phyloP scores from a whole-genome alignment of 1,284 basidiomycete species.

The Neotropicomus parvogracilis region DNA sequence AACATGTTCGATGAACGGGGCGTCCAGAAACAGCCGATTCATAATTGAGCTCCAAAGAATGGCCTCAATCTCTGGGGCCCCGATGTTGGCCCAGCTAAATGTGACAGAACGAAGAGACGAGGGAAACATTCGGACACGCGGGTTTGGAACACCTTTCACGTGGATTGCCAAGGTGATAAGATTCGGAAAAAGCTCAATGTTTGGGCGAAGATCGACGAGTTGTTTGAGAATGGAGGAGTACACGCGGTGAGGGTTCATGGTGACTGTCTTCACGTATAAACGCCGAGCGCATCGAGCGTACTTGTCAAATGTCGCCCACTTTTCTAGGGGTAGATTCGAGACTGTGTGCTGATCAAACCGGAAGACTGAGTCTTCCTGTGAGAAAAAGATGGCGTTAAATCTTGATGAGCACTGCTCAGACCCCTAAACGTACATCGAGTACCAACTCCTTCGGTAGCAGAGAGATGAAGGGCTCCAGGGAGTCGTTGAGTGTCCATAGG shows the following conservation, averaged over 20 bases:
- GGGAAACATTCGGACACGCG: conserved; percentile 22
- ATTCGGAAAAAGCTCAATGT: conserved; percentile 30
- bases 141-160: conserved; percentile 13
- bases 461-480: conserved; percentile 25
- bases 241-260: conserved; percentile 27
- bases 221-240: conserved; percentile 33
- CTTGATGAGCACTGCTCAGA: neutral
- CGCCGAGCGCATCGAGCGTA: conserved; percentile 24
- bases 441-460: conserved; percentile 21
- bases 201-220: conserved; percentile 24
- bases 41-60: conserved; percentile 25
- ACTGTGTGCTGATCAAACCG: conserved; percentile 11
- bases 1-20: conserved; percentile 22
- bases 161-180: conserved; percentile 20
- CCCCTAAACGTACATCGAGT: conserved; percentile 20
- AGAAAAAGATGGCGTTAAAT: conserved; percentile 7
- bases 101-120: conserved; percentile 24
- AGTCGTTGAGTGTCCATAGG: conserved; percentile 29
- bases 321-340: conserved; percentile 13
- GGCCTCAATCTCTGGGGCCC: conserved; percentile 16
- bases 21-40: conserved; percentile 19
- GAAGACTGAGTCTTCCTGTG: conserved; percentile 23
- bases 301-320: conserved; percentile 24
- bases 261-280: conserved; percentile 26
- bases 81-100: conserved; percentile 23